Evolutionary conservation across 2,329 filamentous ascomycete species (phyloP).

Genomic region (Talaromyces amestolkiae): DNA sequence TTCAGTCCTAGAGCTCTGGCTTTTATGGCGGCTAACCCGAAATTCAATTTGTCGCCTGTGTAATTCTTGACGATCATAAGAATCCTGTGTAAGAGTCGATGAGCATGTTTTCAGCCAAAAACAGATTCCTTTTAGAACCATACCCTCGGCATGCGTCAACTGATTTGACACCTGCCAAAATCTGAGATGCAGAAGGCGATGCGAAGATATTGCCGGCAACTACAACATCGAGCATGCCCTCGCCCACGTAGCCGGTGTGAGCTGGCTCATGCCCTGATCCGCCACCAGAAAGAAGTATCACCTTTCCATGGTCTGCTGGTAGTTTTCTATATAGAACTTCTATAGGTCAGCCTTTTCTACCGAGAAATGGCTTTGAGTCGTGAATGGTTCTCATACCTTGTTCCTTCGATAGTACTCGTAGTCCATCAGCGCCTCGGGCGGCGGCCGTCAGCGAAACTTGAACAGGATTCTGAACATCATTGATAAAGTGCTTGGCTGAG

Average conservation of each 20-base stretch:
- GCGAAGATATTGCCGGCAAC: conserved; percentile 9
- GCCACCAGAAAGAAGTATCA: neutral
- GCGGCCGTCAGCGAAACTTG: neutral
- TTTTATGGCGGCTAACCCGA: conserved; percentile 9
- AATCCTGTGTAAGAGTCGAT: neutral
- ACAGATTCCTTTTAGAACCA: neutral
- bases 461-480: neutral
- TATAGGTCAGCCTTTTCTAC: neutral
- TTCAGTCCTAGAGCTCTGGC: neutral
- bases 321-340: neutral
- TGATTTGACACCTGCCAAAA: neutral
- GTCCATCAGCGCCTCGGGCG: neutral
- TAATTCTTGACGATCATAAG: conserved; percentile 15
- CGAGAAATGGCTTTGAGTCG: no score
- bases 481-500: neutral
- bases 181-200: neutral
- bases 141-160: neutral
- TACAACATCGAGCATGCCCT: conserved; percentile 12
- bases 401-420: neutral
- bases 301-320: neutral
- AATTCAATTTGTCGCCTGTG: conserved; percentile 15
- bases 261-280: conserved; percentile 16
- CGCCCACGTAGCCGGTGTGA: conserved; percentile 9
- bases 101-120: neutral
- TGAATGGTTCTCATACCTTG: neutral